Evolutionary conservation across 371 early-diverging fungal species (phyloP), one percentile per base, ranked within the genome.

Genomic region (Rhizopus microsporus): DNA sequence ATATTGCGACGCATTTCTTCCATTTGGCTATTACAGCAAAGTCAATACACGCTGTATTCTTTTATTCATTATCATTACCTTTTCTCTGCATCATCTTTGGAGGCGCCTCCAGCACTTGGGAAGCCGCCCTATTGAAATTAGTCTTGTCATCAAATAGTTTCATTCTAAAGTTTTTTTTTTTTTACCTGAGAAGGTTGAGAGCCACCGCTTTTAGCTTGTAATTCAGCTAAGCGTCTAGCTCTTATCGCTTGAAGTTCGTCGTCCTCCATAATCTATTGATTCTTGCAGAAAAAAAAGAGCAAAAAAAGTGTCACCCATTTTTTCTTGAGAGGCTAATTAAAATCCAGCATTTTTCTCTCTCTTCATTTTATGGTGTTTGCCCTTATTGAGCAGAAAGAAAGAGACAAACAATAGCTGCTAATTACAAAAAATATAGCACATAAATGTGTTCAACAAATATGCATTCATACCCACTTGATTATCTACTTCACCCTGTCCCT

Each of bases 161-260:
- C 32, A 15, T 33, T 42, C 16, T 5, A 40, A 16, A 23, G 3
- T 12, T 7, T 9, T 42, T 39, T 32, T 31, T 39, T 42, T n/a
- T 33, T 46, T 60, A 60, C 60, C 59, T 59, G 56, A 40, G 52
- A 35, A 55, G 55, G 34, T 32, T 51, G 32, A 42, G 45, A 47
- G 43, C 65, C 63, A 3, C 59, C 59, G 13, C 57, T 39, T 47
- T 59, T 40, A 33, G 76, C 79, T 65, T 84, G 82, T 54, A 88
- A 67, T 63, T 87, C 86, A 23, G 87, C 87, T 77, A 89, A 70
- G 51, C 93, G 85, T 70, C 86, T 84, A 37, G 90, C 91, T 61
- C 93, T 82, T 65, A 94, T 93, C 29, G 88, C 88, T 62, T 84
- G 82, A 51, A 94, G 86, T 73, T 94, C 95, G 62, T 86, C 84